Percentiles rank a stretch among this genome's conserved stretches.
Conservation (phyloP, 2,329 filamentous ascomycete species). For the Herpotrichia juniperi region DNA sequence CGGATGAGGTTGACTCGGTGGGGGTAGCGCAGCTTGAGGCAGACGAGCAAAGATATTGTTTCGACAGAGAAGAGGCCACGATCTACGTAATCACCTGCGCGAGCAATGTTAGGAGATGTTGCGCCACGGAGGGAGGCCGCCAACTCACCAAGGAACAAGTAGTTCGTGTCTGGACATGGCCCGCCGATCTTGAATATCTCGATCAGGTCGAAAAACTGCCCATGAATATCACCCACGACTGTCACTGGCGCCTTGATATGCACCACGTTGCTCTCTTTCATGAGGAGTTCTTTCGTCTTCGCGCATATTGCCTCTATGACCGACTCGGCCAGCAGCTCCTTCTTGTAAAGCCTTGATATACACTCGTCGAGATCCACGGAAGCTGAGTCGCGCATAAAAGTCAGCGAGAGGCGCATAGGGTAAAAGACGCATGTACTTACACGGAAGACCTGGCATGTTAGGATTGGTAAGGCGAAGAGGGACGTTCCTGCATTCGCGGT, state of each 20-base stretch:
- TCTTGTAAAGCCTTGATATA: conserved; percentile 94
- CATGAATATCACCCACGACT: conserved; percentile 97
- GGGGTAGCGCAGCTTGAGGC: conserved; percentile 95
- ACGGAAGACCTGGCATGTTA: conserved; percentile 58
- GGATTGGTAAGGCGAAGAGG: conserved; percentile 23
- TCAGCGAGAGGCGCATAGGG: conserved; percentile 20
- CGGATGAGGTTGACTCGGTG: conserved; percentile 94
- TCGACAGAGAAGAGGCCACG: conserved; percentile 98
- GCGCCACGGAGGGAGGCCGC: conserved; percentile 17
- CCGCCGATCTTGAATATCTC: conserved; percentile 99
- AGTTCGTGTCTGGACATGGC: conserved; percentile 97
- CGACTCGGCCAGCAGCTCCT: conserved; percentile 94
- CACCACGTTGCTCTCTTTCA: conserved; percentile 99
- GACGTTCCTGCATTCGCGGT: conserved; percentile 33
- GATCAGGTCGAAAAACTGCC: conserved; percentile 98
- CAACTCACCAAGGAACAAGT: conserved; percentile 84
- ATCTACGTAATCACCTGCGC: conserved; percentile 91
- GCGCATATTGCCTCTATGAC: conserved; percentile 99
- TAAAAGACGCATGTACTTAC: conserved; percentile 40
- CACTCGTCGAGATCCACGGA: conserved; percentile 99
- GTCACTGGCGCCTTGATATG: conserved; percentile 95
- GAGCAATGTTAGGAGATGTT: conserved; percentile 14
- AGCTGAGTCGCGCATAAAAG: conserved; percentile 57
- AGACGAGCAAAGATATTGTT: conserved; percentile 96
- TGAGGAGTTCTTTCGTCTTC: conserved; percentile 97